Base-by-base conservation (phyloP, 2,329 filamentous ascomycete genomes). In the Fusarium scirpi region DNA sequence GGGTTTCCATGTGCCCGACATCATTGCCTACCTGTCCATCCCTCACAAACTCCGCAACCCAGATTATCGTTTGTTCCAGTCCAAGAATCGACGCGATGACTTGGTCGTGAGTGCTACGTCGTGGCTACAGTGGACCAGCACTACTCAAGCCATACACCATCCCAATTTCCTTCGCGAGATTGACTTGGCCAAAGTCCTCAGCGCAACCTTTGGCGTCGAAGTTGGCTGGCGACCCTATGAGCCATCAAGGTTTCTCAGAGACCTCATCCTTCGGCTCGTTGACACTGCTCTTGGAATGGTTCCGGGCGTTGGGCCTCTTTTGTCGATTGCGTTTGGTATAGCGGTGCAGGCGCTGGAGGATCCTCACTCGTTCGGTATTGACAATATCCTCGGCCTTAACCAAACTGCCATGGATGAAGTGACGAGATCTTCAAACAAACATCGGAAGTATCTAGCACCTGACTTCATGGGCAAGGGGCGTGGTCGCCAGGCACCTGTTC, bases 201-300 rank as follows among this genome's bases (percentile, higher is more conserved):
- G 62, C 24, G 62, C 64, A 1, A 67, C 56, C 0, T 67, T 67
- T 44, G 62, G 41, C 1, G 62, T 67, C 1, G 56, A 67, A 0
- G 22, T 67, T 2, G 64, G 64, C 0, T 67, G 64, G 64, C 16
- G 64, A 18, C 63, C 63, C 1, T 66, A 51, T 8, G 30, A 66
- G 22, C 32, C 47, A 8, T 30, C 27, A 3, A n/a, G 18, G 0
- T 66, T 60, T 4, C 44, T 66, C 1, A 18, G 24, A 12, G 6
- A 55, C 6, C 4, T 66, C 1, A 1, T 66, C 2, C 2, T 55
- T 0, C n/a, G 22, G 0, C 15, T 62, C 2, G 8, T 54, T 0
- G 40, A 48, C 2, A 18, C 51, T 1, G 62, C n/a, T 3, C 32
- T 67, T 3, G 49, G 64, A 2, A 34, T 67, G 7, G 5, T 67